These are phyloP conservation scores for Ogataea trehaloabstinens DNA, from an alignment of 805 yeast species.

Conservation along the genomic window DNA sequence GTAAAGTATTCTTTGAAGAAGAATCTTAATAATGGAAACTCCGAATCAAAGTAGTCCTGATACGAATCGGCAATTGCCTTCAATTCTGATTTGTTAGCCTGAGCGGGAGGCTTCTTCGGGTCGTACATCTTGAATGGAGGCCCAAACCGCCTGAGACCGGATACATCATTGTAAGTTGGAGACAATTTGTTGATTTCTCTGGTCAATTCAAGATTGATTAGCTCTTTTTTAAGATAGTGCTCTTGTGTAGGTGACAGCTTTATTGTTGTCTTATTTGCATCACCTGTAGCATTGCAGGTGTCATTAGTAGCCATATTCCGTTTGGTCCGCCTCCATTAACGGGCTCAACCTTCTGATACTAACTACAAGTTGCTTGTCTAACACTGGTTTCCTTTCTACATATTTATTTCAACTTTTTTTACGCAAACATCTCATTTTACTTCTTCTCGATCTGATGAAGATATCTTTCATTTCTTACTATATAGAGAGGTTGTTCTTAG, in stretches of 20 bases:
- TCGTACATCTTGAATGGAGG: conserved; percentile 62
- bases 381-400: no score
- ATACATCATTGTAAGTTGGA: conserved; percentile 47
- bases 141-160: conserved; percentile 70
- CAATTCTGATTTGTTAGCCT: conserved; percentile 16
- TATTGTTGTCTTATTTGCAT: background rate
- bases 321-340: no score
- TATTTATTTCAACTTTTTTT: no score
- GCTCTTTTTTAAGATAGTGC: conserved; percentile 83
- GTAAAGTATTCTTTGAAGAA: conserved; percentile 60
- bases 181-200: conserved; percentile 58
- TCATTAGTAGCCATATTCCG: no score
- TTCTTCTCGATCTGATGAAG: no score
- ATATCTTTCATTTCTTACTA: no score
- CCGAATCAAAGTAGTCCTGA: conserved; percentile 27
- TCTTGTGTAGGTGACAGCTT: conserved; percentile 63
- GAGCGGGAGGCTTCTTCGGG: conserved; percentile 34
- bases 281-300: no score
- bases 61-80: conserved; percentile 17
- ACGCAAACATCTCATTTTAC: no score
- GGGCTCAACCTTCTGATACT: no score
- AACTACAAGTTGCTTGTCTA: no score
- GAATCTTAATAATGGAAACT: conserved; percentile 68
- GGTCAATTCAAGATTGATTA: conserved; percentile 59
- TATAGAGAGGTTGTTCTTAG: no score